Evolutionary conservation across 192 early-diverging fungal genomes (phyloP).

Genomic region (Helicostylum pulchrum): DNA sequence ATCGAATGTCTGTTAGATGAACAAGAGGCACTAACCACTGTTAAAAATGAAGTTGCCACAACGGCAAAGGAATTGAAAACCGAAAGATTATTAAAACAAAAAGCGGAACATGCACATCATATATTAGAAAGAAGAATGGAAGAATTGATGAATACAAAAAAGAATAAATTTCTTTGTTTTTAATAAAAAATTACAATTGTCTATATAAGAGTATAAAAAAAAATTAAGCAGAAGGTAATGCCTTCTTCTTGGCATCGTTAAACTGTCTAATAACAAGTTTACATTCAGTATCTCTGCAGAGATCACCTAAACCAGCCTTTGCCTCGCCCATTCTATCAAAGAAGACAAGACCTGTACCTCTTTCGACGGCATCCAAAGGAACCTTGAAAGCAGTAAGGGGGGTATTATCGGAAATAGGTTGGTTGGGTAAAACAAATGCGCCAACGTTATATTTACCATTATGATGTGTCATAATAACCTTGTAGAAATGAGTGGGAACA

Average conservation of each 20-base stretch:
- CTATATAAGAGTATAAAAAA: not conserved
- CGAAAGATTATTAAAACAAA: constrained; percentile 37
- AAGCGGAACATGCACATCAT: constrained; percentile 36
- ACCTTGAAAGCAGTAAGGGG: constrained; percentile 68
- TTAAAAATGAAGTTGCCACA: not conserved
- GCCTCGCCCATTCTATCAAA: constrained; percentile 49
- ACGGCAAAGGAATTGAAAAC: constrained; percentile 14
- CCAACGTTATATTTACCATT: constrained; percentile 50
- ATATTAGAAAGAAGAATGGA: constrained; percentile 40
- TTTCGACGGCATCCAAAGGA: constrained; percentile 72
- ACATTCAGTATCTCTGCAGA: constrained; percentile 50
- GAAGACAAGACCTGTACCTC: constrained; percentile 65
- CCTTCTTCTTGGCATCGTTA: constrained; percentile 41
- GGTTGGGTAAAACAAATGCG: constrained; percentile 86
- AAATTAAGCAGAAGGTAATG: constrained; percentile 15
- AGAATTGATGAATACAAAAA: constrained; percentile 35
- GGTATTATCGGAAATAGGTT: constrained; percentile 56
- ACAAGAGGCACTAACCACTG: not conserved
- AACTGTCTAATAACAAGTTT: constrained; percentile 33
- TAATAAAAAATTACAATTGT: constrained; percentile 22
- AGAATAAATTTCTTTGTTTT: constrained; percentile 51
- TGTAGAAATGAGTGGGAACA: constrained; percentile 94
- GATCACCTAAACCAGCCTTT: constrained; percentile 36
- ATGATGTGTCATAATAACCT: constrained; percentile 74
- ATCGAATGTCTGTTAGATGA: constrained; percentile 9